Percentiles rank a stretch among this genome's conserved stretches.
These are phyloP conservation scores for Triticum urartu DNA, from an alignment of 176 grass and related monocot genomes.

Conservation along the genomic window DNA sequence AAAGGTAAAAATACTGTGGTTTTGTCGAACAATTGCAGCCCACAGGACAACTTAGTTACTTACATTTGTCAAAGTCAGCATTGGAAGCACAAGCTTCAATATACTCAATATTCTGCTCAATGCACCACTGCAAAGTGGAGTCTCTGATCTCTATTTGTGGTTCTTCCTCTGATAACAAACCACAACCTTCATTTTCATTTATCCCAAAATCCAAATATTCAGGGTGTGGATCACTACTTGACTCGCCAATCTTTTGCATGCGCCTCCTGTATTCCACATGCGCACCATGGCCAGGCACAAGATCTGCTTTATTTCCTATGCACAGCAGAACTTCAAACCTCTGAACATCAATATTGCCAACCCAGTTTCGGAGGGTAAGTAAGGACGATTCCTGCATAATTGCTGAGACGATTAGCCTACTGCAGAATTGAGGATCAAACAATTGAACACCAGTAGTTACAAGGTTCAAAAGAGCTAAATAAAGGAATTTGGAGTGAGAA, in stretches of 20 bases:
- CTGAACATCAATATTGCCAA: constrained; percentile 64
- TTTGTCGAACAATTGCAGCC: neutral
- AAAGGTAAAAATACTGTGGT: constrained; percentile 5
- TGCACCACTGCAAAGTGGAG: constrained; percentile 61
- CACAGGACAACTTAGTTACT: constrained; percentile 15
- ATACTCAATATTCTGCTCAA: constrained; percentile 84
- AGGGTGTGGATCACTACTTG: constrained; percentile 57
- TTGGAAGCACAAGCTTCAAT: constrained; percentile 87
- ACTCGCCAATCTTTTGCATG: constrained; percentile 60
- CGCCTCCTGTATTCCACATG: constrained; percentile 71
- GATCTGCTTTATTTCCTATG: constrained; percentile 96
- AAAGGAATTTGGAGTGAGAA: neutral
- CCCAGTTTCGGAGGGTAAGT: constrained; percentile 64
- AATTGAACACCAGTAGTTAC: neutral
- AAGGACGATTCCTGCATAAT: constrained; percentile 79
- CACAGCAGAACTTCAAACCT: constrained; percentile 90
- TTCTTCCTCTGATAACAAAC: constrained; percentile 79
- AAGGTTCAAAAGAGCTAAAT: neutral
- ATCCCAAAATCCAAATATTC: constrained; percentile 82
- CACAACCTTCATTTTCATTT: constrained; percentile 74
- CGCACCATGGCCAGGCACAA: constrained; percentile 70
- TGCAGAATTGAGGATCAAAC: neutral
- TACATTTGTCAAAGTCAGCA: constrained; percentile 94
- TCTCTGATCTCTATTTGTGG: constrained; percentile 58
- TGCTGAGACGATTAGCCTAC: constrained; percentile 12